Evolutionary conservation across 805 yeast genomes (phyloP).

Genomic region (Hanseniaspora lindneri): DNA sequence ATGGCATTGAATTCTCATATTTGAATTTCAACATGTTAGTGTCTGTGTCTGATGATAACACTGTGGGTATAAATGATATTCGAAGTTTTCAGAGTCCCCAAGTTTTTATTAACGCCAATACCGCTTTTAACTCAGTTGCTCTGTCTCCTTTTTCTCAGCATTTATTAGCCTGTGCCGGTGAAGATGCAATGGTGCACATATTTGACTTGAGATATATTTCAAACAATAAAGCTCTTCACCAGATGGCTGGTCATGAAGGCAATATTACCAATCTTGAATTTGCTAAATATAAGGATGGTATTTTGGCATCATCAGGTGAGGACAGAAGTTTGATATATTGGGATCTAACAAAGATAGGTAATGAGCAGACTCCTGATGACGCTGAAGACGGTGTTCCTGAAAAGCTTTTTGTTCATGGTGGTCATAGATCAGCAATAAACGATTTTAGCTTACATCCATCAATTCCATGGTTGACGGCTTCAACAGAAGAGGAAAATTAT

Average conservation of each 20-base stretch:
- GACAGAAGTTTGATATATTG: constrained; percentile 71
- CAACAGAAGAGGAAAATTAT: constrained; percentile 38
- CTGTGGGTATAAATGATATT: constrained; percentile 43
- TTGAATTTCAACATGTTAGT: constrained; percentile 45
- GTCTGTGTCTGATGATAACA: constrained; percentile 61
- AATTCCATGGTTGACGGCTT: constrained; percentile 65
- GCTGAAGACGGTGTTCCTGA: constrained; percentile 88
- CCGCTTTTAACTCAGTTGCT: constrained; percentile 49
- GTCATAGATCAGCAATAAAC: constrained; percentile 67
- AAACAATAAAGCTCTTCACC: constrained; percentile 39
- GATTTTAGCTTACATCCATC: constrained; percentile 59
- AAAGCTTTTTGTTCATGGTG: constrained; percentile 82
- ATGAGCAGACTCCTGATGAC: constrained; percentile 75
- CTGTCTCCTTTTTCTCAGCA: constrained; percentile 52
- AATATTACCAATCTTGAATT: constrained; percentile 63
- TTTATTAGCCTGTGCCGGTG: constrained; percentile 57
- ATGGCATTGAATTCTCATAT: constrained; percentile 64
- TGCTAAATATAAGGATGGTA: constrained; percentile 65
- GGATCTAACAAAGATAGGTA: constrained; percentile 72
- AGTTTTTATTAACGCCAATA: constrained; percentile 22
- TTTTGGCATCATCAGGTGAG: constrained; percentile 62
- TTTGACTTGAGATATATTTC: constrained; percentile 45
- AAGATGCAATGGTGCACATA: constrained; percentile 53
- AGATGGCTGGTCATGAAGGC: constrained; percentile 71
- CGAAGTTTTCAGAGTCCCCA: constrained; percentile 29